phyloP scores from a whole-genome alignment of 192 early-diverging fungal genomes.

The Backusella tarrabulga region DNA sequence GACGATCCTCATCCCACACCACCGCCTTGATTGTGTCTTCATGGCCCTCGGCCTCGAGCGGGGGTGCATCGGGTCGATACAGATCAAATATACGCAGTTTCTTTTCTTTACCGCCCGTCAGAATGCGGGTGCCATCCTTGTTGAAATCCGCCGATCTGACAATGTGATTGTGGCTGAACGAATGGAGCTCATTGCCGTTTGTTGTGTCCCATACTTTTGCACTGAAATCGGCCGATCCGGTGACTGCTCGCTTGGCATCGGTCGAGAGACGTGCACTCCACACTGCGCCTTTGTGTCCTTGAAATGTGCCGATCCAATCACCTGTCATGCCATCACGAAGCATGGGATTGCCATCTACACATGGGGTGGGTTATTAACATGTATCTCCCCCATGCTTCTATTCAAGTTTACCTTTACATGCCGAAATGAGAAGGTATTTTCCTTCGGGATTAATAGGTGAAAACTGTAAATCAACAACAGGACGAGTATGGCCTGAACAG shows the following conservation, averaged over 20 bases:
- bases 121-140: conserved; percentile 64
- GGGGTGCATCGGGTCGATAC: conserved; percentile 44
- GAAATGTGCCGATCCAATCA: conserved; percentile 91
- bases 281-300: conserved; percentile 91
- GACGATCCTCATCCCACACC: conserved; percentile 58
- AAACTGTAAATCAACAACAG: conserved; percentile 86
- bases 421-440: conserved; percentile 78
- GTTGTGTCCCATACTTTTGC: conserved; percentile 88
- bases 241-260: conserved; percentile 80
- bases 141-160: conserved; percentile 83
- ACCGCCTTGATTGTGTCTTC: conserved; percentile 60
- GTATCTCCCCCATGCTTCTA: too few species aligned
- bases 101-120: conserved; percentile 86
- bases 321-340: conserved; percentile 84
- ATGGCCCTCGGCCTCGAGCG: conserved; percentile 50
- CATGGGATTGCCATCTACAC: conserved; percentile 80
- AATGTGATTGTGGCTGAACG: conserved; percentile 78
- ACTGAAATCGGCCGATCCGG: conserved; percentile 92
- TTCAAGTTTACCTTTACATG: conserved; percentile 72
- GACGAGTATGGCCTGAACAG: conserved; percentile 88
- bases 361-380: too few species aligned
- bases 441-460: conserved; percentile 71
- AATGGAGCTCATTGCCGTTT: conserved; percentile 66
- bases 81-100: conserved; percentile 81
- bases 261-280: conserved; percentile 81